Evolutionary conservation across 352 stramenopile species (phyloP).

Genomic region (Pythium folliculosum): DNA sequence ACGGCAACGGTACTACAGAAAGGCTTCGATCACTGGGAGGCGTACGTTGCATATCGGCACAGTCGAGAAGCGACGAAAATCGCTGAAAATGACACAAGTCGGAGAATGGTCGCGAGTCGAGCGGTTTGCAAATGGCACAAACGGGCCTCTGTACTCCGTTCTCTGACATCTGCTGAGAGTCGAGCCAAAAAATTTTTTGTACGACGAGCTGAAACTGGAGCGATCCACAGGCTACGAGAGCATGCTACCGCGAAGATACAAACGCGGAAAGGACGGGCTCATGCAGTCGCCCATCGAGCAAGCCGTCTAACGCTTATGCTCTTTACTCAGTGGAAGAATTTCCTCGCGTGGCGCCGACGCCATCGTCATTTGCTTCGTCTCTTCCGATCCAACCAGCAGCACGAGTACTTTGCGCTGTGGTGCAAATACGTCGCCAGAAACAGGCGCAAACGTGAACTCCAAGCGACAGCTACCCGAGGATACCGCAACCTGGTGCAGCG

Average conservation of each 20-base stretch:
- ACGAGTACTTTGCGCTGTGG: constrained; percentile 21
- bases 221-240: neutral
- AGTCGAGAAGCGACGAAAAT: neutral
- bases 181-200: neutral
- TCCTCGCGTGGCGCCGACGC: constrained; percentile 8
- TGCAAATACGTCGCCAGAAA: constrained; percentile 6
- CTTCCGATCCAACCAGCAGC: constrained; percentile 10
- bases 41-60: neutral
- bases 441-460: constrained; percentile 2
- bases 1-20: neutral
- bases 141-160: neutral
- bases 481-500: constrained; percentile 1
- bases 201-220: neutral
- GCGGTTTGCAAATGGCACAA: neutral
- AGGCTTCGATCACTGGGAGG: neutral
- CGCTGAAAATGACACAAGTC: neutral
- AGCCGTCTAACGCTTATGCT: neutral
- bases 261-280: neutral
- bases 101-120: neutral
- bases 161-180: neutral
- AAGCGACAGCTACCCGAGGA: neutral
- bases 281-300: neutral
- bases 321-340: constrained; percentile 4
- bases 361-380: constrained; percentile 14
- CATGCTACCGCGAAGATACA: neutral